Evolutionary conservation across 208 protist genomes (phyloP).

Genomic region (Herpetomonas tarakana): DNA sequence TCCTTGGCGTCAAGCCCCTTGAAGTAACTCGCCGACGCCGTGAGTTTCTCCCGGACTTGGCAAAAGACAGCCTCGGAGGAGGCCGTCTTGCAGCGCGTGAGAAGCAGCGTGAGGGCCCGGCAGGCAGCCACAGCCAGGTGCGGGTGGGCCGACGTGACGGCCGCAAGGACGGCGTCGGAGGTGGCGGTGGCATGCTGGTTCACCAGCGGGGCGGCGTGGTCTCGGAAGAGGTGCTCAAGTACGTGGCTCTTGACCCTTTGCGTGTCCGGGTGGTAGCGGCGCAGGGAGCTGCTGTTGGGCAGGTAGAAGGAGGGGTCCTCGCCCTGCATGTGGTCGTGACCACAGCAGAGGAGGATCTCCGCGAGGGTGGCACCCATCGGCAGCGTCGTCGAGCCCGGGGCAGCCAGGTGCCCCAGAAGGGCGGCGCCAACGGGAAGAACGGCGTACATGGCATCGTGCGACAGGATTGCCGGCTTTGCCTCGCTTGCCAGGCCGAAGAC

Average conservation of each 20-base stretch:
- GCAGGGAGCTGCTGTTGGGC: slow-evolving; percentile 11
- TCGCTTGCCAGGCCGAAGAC: slow-evolving; percentile 60
- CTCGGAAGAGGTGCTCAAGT: slow-evolving; percentile 28
- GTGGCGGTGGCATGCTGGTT: slow-evolving; percentile 37
- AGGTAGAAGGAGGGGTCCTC: slow-evolving; percentile 63
- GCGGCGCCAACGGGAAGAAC: slow-evolving; percentile 37
- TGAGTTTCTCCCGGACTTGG: slow-evolving; percentile 31
- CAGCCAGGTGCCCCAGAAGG: slow-evolving; percentile 42
- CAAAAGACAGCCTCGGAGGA: slow-evolving; percentile 35
- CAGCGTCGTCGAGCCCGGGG: slow-evolving; percentile 12
- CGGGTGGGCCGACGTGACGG: slow-evolving; percentile 16
- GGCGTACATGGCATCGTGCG: slow-evolving; percentile 25
- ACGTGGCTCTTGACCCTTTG: slow-evolving; percentile 7
- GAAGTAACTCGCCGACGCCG: slow-evolving; percentile 52
- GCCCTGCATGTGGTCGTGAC: slow-evolving; percentile 75
- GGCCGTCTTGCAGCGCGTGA: slow-evolving; percentile 28
- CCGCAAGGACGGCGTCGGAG: slow-evolving; percentile 29
- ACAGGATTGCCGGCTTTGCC: slow-evolving; percentile 48
- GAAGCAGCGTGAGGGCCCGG: slow-evolving; percentile 66
- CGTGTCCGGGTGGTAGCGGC: slow-evolving; percentile 5
- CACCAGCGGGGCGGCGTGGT: slow-evolving; percentile 35
- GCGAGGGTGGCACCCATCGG: slow-evolving; percentile 32
- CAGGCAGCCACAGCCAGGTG: slow-evolving; percentile 64
- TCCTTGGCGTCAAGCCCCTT: slow-evolving; percentile 52
- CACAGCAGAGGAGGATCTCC: slow-evolving; percentile 71